phyloP scores from a whole-genome alignment of 2,329 filamentous ascomycete genomes.

The Aspergillus sp. region DNA sequence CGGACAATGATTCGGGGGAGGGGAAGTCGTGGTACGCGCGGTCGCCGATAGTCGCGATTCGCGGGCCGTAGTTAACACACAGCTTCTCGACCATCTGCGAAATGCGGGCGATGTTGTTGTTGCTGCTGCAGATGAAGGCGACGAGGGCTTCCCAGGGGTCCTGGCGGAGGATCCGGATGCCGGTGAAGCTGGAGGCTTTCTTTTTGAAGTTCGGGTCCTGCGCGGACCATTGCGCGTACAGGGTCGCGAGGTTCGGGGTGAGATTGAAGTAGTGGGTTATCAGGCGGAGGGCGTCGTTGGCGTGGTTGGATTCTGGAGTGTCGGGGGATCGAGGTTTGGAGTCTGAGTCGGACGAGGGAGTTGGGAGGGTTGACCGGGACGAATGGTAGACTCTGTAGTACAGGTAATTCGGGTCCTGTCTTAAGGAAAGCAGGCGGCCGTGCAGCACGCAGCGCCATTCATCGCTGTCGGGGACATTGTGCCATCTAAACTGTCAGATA shows the following conservation, averaged over 20 bases:
- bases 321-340: no score
- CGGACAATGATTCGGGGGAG: slow-evolving; percentile 60
- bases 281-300: slow-evolving; percentile 64
- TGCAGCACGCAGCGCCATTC: slow-evolving; percentile 87
- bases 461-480: slow-evolving; percentile 59
- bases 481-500: slow-evolving; percentile 62
- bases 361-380: slow-evolving; percentile 6
- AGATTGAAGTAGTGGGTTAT: slow-evolving; percentile 83
- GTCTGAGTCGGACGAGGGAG: not conserved
- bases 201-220: slow-evolving; percentile 81
- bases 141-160: slow-evolving; percentile 93
- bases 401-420: slow-evolving; percentile 68
- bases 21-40: slow-evolving; percentile 83
- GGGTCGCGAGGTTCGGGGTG: slow-evolving; percentile 58
- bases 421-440: slow-evolving; percentile 74
- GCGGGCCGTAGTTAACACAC: slow-evolving; percentile 72
- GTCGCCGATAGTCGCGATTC: slow-evolving; percentile 61
- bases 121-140: slow-evolving; percentile 95
- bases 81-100: slow-evolving; percentile 95
- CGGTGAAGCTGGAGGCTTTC: slow-evolving; percentile 77
- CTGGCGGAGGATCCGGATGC: slow-evolving; percentile 85
- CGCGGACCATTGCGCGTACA: slow-evolving; percentile 82
- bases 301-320: slow-evolving; percentile 21
- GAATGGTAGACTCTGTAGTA: slow-evolving; percentile 66
- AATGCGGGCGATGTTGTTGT: slow-evolving; percentile 94